Conservation (phyloP, 306 rosid genomes). For the Alnus glutinosa region DNA sequence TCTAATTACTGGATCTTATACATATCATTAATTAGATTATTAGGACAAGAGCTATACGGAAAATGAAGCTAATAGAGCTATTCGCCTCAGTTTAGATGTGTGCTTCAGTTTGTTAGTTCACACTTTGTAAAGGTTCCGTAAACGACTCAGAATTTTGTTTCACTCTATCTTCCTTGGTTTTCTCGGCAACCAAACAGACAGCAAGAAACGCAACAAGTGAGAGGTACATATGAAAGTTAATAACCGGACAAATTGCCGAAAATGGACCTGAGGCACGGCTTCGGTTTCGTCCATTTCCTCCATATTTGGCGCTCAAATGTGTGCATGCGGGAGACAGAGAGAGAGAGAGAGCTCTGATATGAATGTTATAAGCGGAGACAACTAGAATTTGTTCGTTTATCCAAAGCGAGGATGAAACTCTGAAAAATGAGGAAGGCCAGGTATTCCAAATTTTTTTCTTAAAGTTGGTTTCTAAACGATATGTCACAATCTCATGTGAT, state of each 20-base stretch:
- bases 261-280: conserved; percentile 72
- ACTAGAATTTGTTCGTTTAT: not conserved
- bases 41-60: not conserved
- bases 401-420: no score
- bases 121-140: not conserved
- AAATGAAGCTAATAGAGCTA: not conserved
- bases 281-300: conserved; percentile 88
- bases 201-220: conserved; percentile 13
- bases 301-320: conserved; percentile 44
- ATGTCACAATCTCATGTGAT: no score
- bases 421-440: no score
- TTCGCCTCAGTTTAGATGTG: not conserved
- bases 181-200: conserved; percentile 30
- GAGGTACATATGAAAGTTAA: not conserved
- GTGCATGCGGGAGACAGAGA: not conserved
- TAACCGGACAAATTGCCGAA: conserved; percentile 3
- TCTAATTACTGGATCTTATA: not conserved
- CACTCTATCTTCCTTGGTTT: conserved; percentile 7
- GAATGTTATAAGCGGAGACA: no score
- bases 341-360: not conserved
- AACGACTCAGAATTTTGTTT: not conserved
- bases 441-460: no score
- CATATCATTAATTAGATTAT: not conserved
- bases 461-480: no score
- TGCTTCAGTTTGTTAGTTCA: not conserved